Conservation (phyloP, 305 asterid species). For the Euphrasia arctica region DNA sequence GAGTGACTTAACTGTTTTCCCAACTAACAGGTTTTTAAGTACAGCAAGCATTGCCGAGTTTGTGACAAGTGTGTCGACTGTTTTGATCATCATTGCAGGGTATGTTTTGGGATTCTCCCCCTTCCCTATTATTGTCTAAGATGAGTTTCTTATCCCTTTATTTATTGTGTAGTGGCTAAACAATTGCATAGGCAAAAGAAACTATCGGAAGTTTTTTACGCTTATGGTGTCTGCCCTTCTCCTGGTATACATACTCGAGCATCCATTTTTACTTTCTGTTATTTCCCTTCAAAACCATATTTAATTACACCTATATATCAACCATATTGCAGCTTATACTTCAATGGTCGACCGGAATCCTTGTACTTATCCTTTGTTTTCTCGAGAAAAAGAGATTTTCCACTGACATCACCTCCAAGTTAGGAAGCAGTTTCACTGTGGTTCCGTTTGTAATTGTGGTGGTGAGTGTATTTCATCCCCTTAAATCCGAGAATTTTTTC, state of each 20-base stretch:
- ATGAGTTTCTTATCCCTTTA: slow-evolving; percentile 25
- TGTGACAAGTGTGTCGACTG: slow-evolving; percentile 97
- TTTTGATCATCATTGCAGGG: slow-evolving; percentile 99
- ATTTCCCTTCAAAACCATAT: background rate
- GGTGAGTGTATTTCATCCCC: slow-evolving; percentile 48
- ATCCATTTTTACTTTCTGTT: slow-evolving; percentile 19
- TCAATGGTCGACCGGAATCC: slow-evolving; percentile 96
- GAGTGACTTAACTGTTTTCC: slow-evolving; percentile 2
- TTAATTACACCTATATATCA: background rate
- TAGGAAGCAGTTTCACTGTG: slow-evolving; percentile 95
- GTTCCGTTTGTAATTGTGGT: slow-evolving; percentile 88
- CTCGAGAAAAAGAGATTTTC: slow-evolving; percentile 73
- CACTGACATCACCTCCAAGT: slow-evolving; percentile 66
- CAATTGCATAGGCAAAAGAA: slow-evolving; percentile 95
- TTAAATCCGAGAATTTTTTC: background rate
- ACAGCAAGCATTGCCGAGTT: slow-evolving; percentile 99
- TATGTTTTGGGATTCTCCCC: slow-evolving; percentile 25
- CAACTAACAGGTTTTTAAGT: slow-evolving; percentile 79
- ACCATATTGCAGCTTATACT: slow-evolving; percentile 86
- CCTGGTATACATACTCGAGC: slow-evolving; percentile 72
- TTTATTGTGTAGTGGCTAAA: slow-evolving; percentile 81
- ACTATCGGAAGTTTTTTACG: slow-evolving; percentile 84
- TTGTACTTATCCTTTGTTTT: slow-evolving; percentile 81
- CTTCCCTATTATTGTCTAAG: slow-evolving; percentile 7
- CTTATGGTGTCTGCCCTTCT: slow-evolving; percentile 95